These are phyloP conservation scores for Allium cepa DNA, from an alignment of 106 monocot genomes.

Conservation along the genomic window DNA sequence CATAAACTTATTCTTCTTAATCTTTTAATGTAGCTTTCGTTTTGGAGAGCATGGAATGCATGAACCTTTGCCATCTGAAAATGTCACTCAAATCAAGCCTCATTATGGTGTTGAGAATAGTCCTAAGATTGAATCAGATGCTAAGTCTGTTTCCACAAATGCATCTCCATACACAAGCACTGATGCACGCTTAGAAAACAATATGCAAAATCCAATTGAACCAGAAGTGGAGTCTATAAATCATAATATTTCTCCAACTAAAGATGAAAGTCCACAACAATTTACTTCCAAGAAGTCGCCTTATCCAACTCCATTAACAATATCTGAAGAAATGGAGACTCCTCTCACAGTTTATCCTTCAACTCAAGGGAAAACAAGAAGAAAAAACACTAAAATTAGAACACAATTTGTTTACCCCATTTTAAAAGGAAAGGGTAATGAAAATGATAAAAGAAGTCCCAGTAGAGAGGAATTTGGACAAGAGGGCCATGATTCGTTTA, in stretches of 20 bases:
- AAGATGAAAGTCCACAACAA: constrained; percentile 11
- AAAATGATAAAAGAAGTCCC: constrained; percentile 8
- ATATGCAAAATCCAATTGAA: constrained; percentile 4
- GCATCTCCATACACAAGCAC: constrained; percentile 1
- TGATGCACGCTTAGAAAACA: neutral
- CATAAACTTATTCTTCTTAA: neutral
- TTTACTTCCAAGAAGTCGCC: constrained; percentile 18
- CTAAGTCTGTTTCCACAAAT: neutral
- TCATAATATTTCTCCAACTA: constrained; percentile 16
- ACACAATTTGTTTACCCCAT: constrained; percentile 33
- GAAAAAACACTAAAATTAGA: constrained; percentile 20
- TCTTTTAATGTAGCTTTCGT: neutral
- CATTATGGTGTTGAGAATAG: neutral
- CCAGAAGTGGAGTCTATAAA: neutral
- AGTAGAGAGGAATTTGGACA: constrained; percentile 8
- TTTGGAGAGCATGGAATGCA: neutral
- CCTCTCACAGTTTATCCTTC: constrained; percentile 43
- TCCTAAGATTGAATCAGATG: neutral
- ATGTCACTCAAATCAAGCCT: neutral
- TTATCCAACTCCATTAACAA: constrained; percentile 43
- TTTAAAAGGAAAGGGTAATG: constrained; percentile 12
- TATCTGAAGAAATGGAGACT: constrained; percentile 55
- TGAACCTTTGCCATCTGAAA: neutral
- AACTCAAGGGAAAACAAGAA: constrained; percentile 15
- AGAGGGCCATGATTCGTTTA: constrained; percentile 2